Percentiles rank a stretch among this genome's conserved stretches.
phyloP scores from a whole-genome alignment of 345 rosid species.

The Hypericum androsaemum region DNA sequence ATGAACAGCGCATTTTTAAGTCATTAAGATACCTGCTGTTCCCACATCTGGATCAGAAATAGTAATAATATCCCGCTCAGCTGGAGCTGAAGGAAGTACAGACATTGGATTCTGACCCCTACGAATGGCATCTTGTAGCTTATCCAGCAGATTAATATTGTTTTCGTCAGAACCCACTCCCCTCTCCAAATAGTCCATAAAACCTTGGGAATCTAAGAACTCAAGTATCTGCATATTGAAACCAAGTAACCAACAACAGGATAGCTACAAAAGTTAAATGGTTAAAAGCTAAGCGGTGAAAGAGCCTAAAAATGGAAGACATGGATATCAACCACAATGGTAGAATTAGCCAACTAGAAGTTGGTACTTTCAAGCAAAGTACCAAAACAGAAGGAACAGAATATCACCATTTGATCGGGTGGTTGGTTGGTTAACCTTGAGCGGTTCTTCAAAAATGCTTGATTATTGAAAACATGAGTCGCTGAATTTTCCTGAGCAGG shows the following conservation, averaged over 20 bases:
- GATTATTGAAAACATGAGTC: conserved; percentile 57
- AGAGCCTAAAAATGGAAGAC: not conserved
- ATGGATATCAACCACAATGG: conserved; percentile 3
- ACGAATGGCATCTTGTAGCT: conserved; percentile 90
- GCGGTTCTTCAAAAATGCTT: conserved; percentile 87
- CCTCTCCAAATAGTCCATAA: conserved; percentile 88
- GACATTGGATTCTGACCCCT: conserved; percentile 92
- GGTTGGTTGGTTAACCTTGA: conserved; percentile 89
- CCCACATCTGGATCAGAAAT: conserved; percentile 78
- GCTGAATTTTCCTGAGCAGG: conserved; percentile 64
- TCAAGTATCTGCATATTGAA: conserved; percentile 53
- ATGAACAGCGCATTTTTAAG: not conserved
- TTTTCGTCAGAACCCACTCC: conserved; percentile 58
- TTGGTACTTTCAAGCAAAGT: not conserved
- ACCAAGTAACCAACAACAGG: not conserved
- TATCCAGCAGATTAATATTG: conserved; percentile 73
- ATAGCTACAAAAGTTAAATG: not conserved
- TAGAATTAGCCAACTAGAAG: conserved; percentile 1
- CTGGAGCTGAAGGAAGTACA: conserved; percentile 49
- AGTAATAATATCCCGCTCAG: conserved; percentile 79
- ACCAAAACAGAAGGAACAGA: conserved; percentile 4
- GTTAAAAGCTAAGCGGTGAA: not conserved
- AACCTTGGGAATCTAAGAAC: conserved; percentile 78
- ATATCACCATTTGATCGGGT: conserved; percentile 75
- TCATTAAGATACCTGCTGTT: conserved; percentile 43